Percentiles rank a stretch among this genome's conserved stretches.
These are phyloP conservation scores for Rhytidiadelphus loreus DNA, from an alignment of 225 moss, liverwort and hornwort species.

Conservation along the genomic window DNA sequence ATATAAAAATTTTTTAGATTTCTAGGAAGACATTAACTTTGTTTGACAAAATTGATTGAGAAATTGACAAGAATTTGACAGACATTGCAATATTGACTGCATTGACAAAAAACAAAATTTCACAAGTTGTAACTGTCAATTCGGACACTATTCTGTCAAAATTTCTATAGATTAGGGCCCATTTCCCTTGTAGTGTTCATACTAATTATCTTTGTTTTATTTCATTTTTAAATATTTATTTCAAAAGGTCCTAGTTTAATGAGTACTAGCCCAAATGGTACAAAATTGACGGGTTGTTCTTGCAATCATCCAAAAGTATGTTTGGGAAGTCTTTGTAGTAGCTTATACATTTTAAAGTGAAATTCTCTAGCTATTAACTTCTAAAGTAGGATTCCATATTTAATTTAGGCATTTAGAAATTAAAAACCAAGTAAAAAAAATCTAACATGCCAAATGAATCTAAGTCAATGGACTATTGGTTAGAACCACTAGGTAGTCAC, in stretches of 20 bases:
- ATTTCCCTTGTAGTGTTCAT: too few species aligned
- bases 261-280: neutral
- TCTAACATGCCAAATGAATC: neutral
- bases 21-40: too few species aligned
- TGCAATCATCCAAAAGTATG: neutral
- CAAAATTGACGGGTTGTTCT: neutral
- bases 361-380: accelerated
- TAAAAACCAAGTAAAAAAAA: neutral
- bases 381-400: neutral
- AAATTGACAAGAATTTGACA: too few species aligned
- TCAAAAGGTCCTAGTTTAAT: neutral
- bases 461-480: neutral
- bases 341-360: neutral
- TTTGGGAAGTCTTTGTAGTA: neutral
- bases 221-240: too few species aligned
- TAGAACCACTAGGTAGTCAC: neutral
- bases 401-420: neutral
- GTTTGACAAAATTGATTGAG: too few species aligned
- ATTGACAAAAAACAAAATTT: too few species aligned
- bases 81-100: too few species aligned
- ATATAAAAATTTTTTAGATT: too few species aligned
- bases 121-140: too few species aligned
- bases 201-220: neutral
- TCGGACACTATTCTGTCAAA: too few species aligned
- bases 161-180: too few species aligned